Conservation (phyloP, 306 rosid genomes). For the Pachyrhizus erosus region DNA sequence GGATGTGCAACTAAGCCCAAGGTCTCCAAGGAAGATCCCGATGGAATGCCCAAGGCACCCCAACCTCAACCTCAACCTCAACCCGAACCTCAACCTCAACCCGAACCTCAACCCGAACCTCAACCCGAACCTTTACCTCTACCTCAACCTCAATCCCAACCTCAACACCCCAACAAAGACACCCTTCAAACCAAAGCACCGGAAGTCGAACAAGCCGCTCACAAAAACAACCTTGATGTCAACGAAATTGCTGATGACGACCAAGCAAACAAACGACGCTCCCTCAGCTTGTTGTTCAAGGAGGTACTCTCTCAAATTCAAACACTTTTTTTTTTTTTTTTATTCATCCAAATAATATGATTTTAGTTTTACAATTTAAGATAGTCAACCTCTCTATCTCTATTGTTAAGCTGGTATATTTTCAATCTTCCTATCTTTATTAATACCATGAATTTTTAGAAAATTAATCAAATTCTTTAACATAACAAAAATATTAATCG, state of each 20-base stretch:
- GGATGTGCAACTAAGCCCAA: constrained; percentile 75
- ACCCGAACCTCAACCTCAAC: constrained; percentile 47
- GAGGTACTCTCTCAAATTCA: constrained; percentile 41
- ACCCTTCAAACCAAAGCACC: background rate
- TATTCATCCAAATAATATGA: too few species aligned
- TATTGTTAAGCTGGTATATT: too few species aligned
- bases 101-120: constrained; percentile 53
- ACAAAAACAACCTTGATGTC: background rate
- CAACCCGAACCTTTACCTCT: constrained; percentile 53
- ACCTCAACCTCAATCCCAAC: constrained; percentile 48
- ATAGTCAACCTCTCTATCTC: too few species aligned
- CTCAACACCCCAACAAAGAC: constrained; percentile 5
- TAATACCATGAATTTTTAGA: too few species aligned
- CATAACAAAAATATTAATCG: too few species aligned
- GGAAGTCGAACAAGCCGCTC: background rate
- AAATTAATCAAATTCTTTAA: too few species aligned
- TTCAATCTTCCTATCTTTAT: too few species aligned
- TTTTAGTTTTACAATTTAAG: too few species aligned
- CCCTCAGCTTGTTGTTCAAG: constrained; percentile 69
- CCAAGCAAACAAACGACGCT: constrained; percentile 48
- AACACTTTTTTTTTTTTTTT: background rate
- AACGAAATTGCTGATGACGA: constrained; percentile 54
- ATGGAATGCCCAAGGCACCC: constrained; percentile 16
- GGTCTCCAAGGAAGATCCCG: constrained; percentile 43
- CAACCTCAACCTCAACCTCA: constrained; percentile 48